phyloP scores from a whole-genome alignment of 306 rosid genomes.

The Citrullus colocynthis region DNA sequence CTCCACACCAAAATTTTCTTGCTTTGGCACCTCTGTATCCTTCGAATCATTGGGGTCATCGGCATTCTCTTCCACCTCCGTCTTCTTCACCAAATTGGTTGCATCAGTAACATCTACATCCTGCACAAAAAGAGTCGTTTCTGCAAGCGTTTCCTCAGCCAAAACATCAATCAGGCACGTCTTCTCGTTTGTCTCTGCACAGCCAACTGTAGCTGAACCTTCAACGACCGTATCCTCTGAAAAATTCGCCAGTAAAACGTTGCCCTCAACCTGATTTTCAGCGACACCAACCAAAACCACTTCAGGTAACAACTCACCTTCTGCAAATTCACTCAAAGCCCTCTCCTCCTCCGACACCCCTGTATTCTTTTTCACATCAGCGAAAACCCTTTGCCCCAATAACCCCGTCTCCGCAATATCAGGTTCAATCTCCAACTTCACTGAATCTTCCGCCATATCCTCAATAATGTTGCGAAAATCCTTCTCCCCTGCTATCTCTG shows the following conservation, averaged over 20 bases:
- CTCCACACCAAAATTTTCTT: neutral
- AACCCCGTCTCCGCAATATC: neutral
- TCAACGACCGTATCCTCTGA: neutral
- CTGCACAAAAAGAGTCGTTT: neutral
- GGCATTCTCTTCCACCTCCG: neutral
- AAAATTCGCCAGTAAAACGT: neutral
- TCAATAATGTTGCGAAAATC: neutral
- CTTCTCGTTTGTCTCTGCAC: neutral
- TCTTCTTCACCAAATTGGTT: neutral
- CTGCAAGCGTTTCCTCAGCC: slow-evolving; percentile 5
- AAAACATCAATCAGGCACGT: neutral
- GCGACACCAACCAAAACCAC: neutral
- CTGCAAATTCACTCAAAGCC: neutral
- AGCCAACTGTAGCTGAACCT: neutral
- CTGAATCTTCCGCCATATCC: neutral
- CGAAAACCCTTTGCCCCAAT: slow-evolving; percentile 8
- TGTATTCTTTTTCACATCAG: neutral
- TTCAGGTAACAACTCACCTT: neutral
- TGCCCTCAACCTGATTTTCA: neutral
- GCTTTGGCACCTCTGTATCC: neutral
- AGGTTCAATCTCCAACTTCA: slow-evolving; percentile 9
- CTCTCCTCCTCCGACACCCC: slow-evolving; percentile 12
- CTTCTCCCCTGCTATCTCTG: neutral
- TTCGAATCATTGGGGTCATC: neutral
- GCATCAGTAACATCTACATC: neutral